Base-by-base conservation (phyloP, 2,329 filamentous ascomycete species). In the Leptoxyphium fumago region DNA sequence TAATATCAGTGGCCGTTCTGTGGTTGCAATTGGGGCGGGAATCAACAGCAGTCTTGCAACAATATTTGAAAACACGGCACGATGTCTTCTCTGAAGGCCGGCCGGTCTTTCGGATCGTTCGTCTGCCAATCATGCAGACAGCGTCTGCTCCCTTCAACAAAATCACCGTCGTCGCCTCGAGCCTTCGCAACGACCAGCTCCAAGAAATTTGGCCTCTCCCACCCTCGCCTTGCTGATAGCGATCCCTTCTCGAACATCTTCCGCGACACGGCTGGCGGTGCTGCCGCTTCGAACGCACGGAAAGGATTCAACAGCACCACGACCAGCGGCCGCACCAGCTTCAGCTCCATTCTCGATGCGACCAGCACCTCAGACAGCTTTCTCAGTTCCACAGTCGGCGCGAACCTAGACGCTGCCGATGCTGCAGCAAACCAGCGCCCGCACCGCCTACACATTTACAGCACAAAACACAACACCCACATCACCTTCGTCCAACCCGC, bases 401-500 rank as follows among this genome's bases (percentile, higher is more conserved):
- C 43, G 36, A 56, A 55, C 32, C 44, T 53, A 36, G 32, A 36
- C 15, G 32, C 32, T 36, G 32, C 32, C 9, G 46, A 48, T 34
- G 42, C 48, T 15, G 30, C 40, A 5, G 17, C 36, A 6, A 46
- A 50, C 34, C 29, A 29, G 14, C 40, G 34, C 13, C 81, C 84
- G 2, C 86, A 86, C 68, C 86, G 94, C 62, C 74, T 98, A 50
- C 85, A 94, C 68, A 72, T 98, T 61, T 89, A 78, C 66, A 69
- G 82, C 26, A 81, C 84, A 62, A 93, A 86, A 68, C 91, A 95
- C 75, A 98, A 98, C 69, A 91, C 85, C 15, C 86, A 96, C 65
- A 75, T 98, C 56, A 95, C 88, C 1, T 76, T 95, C 52, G 85
- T 87, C 17, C 80, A 81, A 57, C 88, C 91, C 26, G 44, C 55